phyloP scores from a whole-genome alignment of 2,329 filamentous ascomycete species.

The Claviceps sp. region DNA sequence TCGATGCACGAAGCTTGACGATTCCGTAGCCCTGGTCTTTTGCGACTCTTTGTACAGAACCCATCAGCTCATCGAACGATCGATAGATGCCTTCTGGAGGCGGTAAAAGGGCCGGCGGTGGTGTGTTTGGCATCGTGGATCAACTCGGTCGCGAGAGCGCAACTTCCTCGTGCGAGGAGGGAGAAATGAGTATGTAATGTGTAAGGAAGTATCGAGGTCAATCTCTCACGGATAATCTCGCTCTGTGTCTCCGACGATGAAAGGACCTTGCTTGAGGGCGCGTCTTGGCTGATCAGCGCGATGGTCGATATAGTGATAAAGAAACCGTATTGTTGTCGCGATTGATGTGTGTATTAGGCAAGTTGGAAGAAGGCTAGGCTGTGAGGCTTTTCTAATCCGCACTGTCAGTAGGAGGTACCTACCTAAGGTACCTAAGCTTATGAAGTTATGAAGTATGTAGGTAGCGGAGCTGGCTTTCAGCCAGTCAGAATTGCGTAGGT shows the following conservation, averaged over 20 bases:
- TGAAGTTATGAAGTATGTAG: too few species aligned
- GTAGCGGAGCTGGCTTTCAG: background rate
- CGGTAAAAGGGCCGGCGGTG: constrained; percentile 34
- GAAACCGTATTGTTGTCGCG: constrained; percentile 1
- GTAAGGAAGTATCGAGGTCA: background rate
- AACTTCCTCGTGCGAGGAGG: constrained; percentile 8
- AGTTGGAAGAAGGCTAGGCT: constrained; percentile 22
- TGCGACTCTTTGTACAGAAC: constrained; percentile 43
- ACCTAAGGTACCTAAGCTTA: too few species aligned
- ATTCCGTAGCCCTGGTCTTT: constrained; percentile 51
- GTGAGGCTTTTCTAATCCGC: constrained; percentile 29
- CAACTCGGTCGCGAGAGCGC: constrained; percentile 20
- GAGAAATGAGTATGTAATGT: background rate
- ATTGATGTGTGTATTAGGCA: constrained; percentile 4
- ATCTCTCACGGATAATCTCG: background rate
- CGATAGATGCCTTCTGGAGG: constrained; percentile 48
- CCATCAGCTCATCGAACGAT: constrained; percentile 44
- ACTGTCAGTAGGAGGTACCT: constrained; percentile 18
- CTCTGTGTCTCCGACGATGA: background rate
- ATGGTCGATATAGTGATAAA: background rate
- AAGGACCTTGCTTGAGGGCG: background rate
- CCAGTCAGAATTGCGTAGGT: constrained; percentile 15
- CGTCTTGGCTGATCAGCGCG: constrained; percentile 1
- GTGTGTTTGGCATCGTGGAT: constrained; percentile 31
- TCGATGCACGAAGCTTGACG: constrained; percentile 48